Evolutionary conservation across 2,329 filamentous ascomycete genomes (phyloP).

Genomic region (Lasiodiplodia gonubiensis): DNA sequence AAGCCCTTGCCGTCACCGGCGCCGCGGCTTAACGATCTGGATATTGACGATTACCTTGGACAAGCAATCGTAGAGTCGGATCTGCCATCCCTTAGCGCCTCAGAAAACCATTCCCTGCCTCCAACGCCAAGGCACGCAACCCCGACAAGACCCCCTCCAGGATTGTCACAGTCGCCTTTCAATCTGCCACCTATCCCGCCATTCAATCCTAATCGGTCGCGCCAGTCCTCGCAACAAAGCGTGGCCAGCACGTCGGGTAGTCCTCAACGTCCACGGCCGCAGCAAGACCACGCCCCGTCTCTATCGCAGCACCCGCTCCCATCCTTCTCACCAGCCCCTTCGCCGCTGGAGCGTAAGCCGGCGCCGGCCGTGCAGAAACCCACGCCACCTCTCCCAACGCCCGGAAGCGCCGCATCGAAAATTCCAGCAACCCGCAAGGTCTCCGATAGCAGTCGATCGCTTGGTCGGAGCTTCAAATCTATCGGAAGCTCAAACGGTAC

Average conservation of each 20-base stretch:
- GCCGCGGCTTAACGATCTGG: conserved; percentile 1
- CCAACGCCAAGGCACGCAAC: conserved; percentile 9
- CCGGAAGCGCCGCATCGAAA: not conserved
- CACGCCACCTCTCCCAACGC: not conserved
- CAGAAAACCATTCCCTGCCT: conserved; percentile 2
- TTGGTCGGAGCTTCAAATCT: conserved; percentile 25
- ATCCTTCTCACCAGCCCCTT: conserved; percentile 30
- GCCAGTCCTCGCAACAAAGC: conserved; percentile 28
- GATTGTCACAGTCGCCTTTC: not conserved
- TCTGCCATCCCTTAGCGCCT: not conserved
- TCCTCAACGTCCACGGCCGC: conserved; percentile 1
- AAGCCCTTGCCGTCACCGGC: conserved; percentile 20
- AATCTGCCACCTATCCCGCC: conserved; percentile 44
- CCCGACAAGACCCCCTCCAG: conserved; percentile 13
- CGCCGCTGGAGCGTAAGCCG: conserved; percentile 6
- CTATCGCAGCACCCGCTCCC: conserved; percentile 43
- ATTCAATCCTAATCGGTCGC: conserved; percentile 37
- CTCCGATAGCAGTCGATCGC: conserved; percentile 17
- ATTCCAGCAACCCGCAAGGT: conserved; percentile 26
- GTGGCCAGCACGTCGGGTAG: not conserved
- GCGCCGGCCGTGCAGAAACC: conserved; percentile 13
- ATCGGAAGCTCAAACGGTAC: conserved; percentile 27
- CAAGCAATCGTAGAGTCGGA: conserved; percentile 12
- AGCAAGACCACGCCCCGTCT: conserved; percentile 31
- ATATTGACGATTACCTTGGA: conserved; percentile 24